Base-by-base conservation (phyloP, 176 grass and related monocot species). In the Avena sativa region DNA sequence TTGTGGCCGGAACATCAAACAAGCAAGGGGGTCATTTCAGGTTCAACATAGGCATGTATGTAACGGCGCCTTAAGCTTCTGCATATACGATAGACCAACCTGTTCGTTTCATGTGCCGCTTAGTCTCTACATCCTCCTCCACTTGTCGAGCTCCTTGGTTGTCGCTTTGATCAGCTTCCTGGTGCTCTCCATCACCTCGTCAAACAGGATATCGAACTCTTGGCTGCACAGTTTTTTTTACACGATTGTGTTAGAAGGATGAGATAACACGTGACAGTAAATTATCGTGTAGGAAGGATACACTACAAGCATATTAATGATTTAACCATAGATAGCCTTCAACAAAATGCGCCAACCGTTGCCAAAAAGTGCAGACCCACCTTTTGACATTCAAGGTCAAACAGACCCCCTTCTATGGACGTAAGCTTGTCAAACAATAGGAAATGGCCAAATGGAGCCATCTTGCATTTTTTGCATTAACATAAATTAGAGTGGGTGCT, bases 71-170 rank as follows among this genome's bases (percentile, higher is more conserved):
- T 47, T 52, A 28, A 25, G 63, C 52, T 80, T 63, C 46, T 48
- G 52, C 2, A 32, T 66, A 32, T 66, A 62, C 16, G 23, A 46
- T 50, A 58, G 74, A 32, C 9, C n/a, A 58, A 51, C 28, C 73
- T 78, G 28, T 43, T 34, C 50, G 14, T 12, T 84, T 67, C 67
- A 20, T 47, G 59, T 16, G 48, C n/a, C 78, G 60, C 21, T 59
- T 32, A 16, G 8, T 6, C 86, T 91, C 86, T 91, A 91, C 75
- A 85, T 89, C 55, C 92, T 87, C 89, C 89, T 94, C 97, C 97
- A 94, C 74, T 96, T 96, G 14, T 96, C 94, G 2, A 99, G 71
- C 87, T 96, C 97, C 92, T 85, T 93, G 5, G 97, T 90, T 51
- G 97, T 94, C 11, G 94, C 93, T 78, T 96, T 92, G 56, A 98